Evolutionary conservation across 768 basidiomycete species (phyloP).

Genomic region (Clitopilus passeckerianus): DNA sequence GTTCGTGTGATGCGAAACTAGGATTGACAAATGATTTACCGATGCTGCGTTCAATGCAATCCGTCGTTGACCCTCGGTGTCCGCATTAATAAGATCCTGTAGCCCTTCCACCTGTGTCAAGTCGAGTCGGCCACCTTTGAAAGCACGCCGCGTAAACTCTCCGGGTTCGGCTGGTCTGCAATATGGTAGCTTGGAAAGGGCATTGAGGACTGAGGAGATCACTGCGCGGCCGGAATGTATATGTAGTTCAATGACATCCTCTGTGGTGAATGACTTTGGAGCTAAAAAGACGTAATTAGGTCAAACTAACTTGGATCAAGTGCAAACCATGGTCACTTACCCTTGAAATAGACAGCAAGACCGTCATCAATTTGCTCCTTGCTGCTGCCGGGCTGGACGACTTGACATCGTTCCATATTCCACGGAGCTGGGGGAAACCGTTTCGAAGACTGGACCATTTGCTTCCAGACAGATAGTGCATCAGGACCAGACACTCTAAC

Average conservation of each 20-base stretch:
- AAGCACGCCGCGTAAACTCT: constrained; percentile 86
- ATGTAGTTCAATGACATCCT: constrained; percentile 81
- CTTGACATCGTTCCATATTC: constrained; percentile 63
- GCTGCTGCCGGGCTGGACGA: constrained; percentile 55
- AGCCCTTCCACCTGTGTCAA: constrained; percentile 88
- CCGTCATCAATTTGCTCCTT: constrained; percentile 71
- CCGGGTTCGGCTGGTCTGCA: constrained; percentile 81
- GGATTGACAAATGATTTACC: constrained; percentile 28
- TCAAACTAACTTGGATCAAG: background rate
- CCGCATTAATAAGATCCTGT: constrained; percentile 82
- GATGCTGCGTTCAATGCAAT: constrained; percentile 64
- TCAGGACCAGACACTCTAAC: constrained; percentile 80
- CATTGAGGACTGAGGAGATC: constrained; percentile 61
- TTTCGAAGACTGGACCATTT: constrained; percentile 36
- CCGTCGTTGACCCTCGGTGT: constrained; percentile 78
- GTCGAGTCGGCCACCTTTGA: constrained; percentile 76
- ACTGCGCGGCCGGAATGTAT: constrained; percentile 84
- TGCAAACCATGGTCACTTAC: constrained; percentile 28
- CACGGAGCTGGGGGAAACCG: constrained; percentile 45
- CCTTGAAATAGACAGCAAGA: constrained; percentile 76
- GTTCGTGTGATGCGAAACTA: background rate
- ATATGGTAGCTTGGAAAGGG: constrained; percentile 55
- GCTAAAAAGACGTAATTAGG: constrained; percentile 32
- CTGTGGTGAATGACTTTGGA: constrained; percentile 78
- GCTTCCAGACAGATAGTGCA: constrained; percentile 55